Evolutionary conservation across 768 basidiomycete genomes (phyloP).

Genomic region (Fistulinella prunicolor): DNA sequence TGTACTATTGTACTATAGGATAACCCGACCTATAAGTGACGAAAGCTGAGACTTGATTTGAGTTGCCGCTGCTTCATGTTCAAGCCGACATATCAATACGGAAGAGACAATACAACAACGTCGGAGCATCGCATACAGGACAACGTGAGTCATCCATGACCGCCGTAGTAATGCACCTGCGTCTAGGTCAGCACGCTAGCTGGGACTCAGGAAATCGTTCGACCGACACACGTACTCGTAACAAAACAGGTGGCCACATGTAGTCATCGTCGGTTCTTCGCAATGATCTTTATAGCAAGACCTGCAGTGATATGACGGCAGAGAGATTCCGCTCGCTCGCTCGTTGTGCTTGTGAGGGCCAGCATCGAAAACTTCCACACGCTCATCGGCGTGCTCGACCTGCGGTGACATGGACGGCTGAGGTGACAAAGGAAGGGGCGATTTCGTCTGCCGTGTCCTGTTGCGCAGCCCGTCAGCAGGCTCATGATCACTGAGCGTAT

Average conservation of each 20-base stretch:
- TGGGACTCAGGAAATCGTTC: neutral
- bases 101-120: conserved; percentile 55
- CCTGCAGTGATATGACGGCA: conserved; percentile 43
- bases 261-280: conserved; percentile 54
- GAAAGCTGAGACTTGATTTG: too few relatives aligned
- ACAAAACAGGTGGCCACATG: conserved; percentile 66
- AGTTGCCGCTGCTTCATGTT: neutral
- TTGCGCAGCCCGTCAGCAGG: neutral
- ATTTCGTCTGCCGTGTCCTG: neutral
- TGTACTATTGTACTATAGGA: too few relatives aligned
- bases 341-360: conserved; percentile 5
- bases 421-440: neutral
- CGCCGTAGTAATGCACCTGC: conserved; percentile 53
- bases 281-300: conserved; percentile 48
- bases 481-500: neutral
- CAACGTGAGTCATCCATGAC: conserved; percentile 47
- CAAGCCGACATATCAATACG: conserved; percentile 40
- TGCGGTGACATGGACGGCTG: too few relatives aligned
- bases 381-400: neutral
- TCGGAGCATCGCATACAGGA: conserved; percentile 51
- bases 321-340: conserved; percentile 7
- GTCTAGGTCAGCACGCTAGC: neutral
- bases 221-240: conserved; percentile 34
- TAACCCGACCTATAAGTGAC: too few relatives aligned
- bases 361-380: too few relatives aligned